Evolutionary conservation across 768 basidiomycete genomes (phyloP).

Genomic region (Trametes gibbosa): DNA sequence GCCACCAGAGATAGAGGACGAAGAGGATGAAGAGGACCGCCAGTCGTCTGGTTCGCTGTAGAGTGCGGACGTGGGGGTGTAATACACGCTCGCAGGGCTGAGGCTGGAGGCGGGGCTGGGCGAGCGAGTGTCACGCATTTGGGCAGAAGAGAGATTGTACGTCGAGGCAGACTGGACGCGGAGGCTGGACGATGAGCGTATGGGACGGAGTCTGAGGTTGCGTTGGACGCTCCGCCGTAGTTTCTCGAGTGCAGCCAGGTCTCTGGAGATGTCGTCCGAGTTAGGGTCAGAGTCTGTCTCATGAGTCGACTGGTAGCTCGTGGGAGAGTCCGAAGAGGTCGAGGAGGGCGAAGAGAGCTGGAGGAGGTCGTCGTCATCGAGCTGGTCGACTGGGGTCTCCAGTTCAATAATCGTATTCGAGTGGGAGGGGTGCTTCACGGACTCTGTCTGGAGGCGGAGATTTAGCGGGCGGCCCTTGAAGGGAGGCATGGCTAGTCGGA

Average conservation of each 20-base stretch:
- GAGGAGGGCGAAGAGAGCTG: constrained; percentile 32
- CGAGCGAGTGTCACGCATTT: constrained; percentile 35
- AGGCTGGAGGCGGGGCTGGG: constrained; percentile 47
- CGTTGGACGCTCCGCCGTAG: constrained; percentile 70
- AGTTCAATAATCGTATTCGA: constrained; percentile 32
- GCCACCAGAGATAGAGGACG: constrained; percentile 31
- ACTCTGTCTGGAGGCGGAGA: constrained; percentile 39
- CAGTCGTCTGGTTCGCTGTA: constrained; percentile 26
- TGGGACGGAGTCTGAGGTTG: constrained; percentile 77
- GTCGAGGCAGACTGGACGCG: constrained; percentile 24
- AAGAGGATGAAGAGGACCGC: constrained; percentile 21
- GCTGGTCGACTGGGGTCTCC: constrained; percentile 35
- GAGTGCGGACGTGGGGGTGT: constrained; percentile 48
- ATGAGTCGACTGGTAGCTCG: constrained; percentile 22
- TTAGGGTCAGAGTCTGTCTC: constrained; percentile 28
- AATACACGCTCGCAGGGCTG: constrained; percentile 42
- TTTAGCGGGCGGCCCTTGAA: constrained; percentile 52
- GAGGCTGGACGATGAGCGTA: constrained; percentile 47
- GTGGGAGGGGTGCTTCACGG: constrained; percentile 22
- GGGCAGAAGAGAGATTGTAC: constrained; percentile 25
- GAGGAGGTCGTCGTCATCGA: constrained; percentile 32
- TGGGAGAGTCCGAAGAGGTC: constrained; percentile 29
- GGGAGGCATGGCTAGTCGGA: constrained; percentile 13
- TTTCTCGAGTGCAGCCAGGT: constrained; percentile 63
- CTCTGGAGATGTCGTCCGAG: constrained; percentile 62